Evolutionary conservation across 2,329 filamentous ascomycete species (phyloP), one percentile per base, ranked within the genome.

Genomic region (Teratosphaeria viscida): DNA sequence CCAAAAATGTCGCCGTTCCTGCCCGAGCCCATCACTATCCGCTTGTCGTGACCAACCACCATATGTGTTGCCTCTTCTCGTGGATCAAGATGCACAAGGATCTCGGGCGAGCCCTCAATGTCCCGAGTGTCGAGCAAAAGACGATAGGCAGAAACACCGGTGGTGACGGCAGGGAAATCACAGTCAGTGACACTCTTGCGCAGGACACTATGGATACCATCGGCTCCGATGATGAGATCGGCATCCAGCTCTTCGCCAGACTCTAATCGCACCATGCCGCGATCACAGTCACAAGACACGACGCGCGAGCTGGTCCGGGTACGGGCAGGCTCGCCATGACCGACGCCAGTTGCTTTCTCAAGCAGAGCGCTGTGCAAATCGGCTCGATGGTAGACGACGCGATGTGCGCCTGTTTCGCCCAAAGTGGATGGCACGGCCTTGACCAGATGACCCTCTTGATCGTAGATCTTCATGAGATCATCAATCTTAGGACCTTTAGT

Each of bases 1-100:
- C 77, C 74, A 61, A 75, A 78, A 0, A 79, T 63, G 3, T 72
- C 67, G 0, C 73, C 74, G 14, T 73, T 66, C 5, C 78, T 67
- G 0, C 73, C 76, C 1, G 77, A 77, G 2, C 77, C 77, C 75
- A 79, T 78, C 39, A 80, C 73, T n/a, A 68, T 47, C 4, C 67
- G 62, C 39, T 62, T 64, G 32, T 75, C 70, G 34, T 78, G 74
- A 0, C 72, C 77, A 59, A 79, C 67, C 2, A 80, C 68, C 78
- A 80, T 79, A 0, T 75, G 76, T 2, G 78, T 80, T 56, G 70
- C 72, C 0, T 75, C 70, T 4, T 73, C 67, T 14, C 65, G 60
- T n/a, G 75, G 73, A 16, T 76, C 58, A 34, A 74, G 62, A 49
- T 61, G 43, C 23, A 5, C n/a, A 10, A 49, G 43, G 16, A 49